Evolutionary conservation across 2,329 filamentous ascomycete species (phyloP).

Genomic region (Fusarium buxicola): DNA sequence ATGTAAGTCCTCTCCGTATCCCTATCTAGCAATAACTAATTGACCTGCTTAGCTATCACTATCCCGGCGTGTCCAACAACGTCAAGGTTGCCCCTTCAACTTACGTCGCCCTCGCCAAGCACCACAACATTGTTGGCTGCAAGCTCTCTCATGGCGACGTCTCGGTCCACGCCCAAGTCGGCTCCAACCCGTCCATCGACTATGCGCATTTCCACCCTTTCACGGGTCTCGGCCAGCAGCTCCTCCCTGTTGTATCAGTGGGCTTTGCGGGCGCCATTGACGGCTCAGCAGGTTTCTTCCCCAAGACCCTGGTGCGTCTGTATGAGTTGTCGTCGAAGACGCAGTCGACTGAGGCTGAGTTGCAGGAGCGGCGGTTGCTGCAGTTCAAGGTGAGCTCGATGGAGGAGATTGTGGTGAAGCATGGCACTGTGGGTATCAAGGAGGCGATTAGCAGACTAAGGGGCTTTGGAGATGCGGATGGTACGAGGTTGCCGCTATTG

Average conservation of each 20-base stretch:
- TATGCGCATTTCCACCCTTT: slow-evolving; percentile 69
- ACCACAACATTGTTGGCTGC: slow-evolving; percentile 75
- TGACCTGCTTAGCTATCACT: slow-evolving; percentile 64
- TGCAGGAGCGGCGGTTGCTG: slow-evolving; percentile 63
- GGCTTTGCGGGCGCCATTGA: slow-evolving; percentile 72
- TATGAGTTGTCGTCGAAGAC: slow-evolving; percentile 59
- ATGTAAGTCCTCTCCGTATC: slow-evolving; percentile 57
- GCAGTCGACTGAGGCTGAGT: slow-evolving; percentile 53
- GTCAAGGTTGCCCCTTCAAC: slow-evolving; percentile 69
- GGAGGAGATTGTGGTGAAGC: slow-evolving; percentile 70
- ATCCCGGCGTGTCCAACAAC: slow-evolving; percentile 75
- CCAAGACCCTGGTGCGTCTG: slow-evolving; percentile 68
- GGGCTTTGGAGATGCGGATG: slow-evolving; percentile 68
- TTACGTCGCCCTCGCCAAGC: slow-evolving; percentile 66
- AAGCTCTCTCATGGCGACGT: slow-evolving; percentile 77
- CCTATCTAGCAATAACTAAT: neutral
- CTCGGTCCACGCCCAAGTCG: slow-evolving; percentile 72
- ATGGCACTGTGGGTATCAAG: slow-evolving; percentile 73
- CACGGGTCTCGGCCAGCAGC: slow-evolving; percentile 74
- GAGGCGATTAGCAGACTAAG: slow-evolving; percentile 70
- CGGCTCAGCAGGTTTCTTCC: slow-evolving; percentile 72
- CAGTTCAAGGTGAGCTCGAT: slow-evolving; percentile 71
- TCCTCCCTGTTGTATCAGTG: slow-evolving; percentile 69
- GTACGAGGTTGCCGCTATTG: slow-evolving; percentile 67
- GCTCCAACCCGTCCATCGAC: slow-evolving; percentile 69